Base-by-base conservation (phyloP, 176 grass and related monocot genomes). In the Hordeum vulgare region DNA sequence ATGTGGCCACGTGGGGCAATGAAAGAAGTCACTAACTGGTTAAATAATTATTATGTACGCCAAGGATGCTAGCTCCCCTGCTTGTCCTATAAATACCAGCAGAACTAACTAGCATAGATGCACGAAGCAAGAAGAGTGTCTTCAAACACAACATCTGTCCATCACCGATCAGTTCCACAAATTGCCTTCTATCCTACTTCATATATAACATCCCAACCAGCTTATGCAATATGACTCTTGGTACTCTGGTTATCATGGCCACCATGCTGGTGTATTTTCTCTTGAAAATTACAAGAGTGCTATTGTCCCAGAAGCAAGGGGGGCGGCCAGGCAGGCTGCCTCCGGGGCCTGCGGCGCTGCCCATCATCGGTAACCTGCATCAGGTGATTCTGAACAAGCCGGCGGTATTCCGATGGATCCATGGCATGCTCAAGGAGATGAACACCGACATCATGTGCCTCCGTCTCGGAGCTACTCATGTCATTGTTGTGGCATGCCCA, bases 321-420 rank as follows among this genome's bases (percentile, higher is more conserved):
- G 20, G n/a, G n/a, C 67, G 1, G 8, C 21, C 6, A 11, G 11
- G 15, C 7, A 14, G 25, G 41, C 25, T 74, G 6, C 71, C 71
- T 13, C 71, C 41, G 0, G 42, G 71, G 13, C 71, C 71, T 26
- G 21, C 14, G 1, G 1, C 42, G 5, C n/a, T 74, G 8, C 71
- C 71, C 71, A 74, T 74, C 8, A 20, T 74, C 1, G 42, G 71
- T 7, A 74, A 74, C 25, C 28, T 49, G 25, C 71, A 74, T 8
- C 71, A 75, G 71, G 6, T 75, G 71, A 21, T 75, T 10, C 20
- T 45, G 17, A 75, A 33, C 71, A 75, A 75, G 71, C 71, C 71
- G 1, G 27, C 4, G 5, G 45, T 75, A 7, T 75, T 75, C 71
- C 17, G 71, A 0, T 75, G 71, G 71, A 75, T 75, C 45, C 71